A percentile compares a stretch with the other conserved stretches of the same genome.
Evolutionary conservation across 2,329 filamentous ascomycete species (phyloP).

Genomic region (Aureobasidium namibiae): DNA sequence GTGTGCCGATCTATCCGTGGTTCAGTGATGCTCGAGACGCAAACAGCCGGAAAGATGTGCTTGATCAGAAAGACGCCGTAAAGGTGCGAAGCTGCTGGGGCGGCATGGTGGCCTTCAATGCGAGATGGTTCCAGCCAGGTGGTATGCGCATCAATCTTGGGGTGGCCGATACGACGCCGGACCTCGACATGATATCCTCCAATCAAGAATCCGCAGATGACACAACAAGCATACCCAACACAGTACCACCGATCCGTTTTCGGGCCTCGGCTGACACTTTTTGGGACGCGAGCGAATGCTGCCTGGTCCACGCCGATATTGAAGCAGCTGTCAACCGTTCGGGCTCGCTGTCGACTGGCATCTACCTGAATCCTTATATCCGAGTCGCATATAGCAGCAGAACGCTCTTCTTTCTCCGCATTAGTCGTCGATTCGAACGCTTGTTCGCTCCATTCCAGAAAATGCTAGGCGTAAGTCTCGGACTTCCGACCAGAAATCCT

Average conservation of each 20-base stretch:
- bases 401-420: slow-evolving; percentile 50
- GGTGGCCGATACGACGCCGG: neutral
- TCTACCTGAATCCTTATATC: slow-evolving; percentile 69
- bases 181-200: neutral
- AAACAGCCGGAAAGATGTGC: slow-evolving; percentile 51
- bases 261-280: slow-evolving; percentile 34
- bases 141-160: neutral
- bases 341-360: slow-evolving; percentile 36
- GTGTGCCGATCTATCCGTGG: slow-evolving; percentile 53
- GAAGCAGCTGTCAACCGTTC: slow-evolving; percentile 22
- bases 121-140: slow-evolving; percentile 46
- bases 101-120: slow-evolving; percentile 63
- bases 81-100: slow-evolving; percentile 69
- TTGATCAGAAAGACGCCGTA: slow-evolving; percentile 55
- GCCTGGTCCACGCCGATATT: slow-evolving; percentile 40
- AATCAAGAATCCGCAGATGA: neutral
- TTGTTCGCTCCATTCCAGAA: slow-evolving; percentile 40
- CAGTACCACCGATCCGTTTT: slow-evolving; percentile 33
- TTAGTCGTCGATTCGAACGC: slow-evolving; percentile 57
- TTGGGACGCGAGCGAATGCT: slow-evolving; percentile 43
- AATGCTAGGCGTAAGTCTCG: slow-evolving; percentile 44
- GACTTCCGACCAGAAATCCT: slow-evolving; percentile 53
- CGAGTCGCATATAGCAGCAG: slow-evolving; percentile 58
- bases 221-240: neutral
- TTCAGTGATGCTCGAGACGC: slow-evolving; percentile 49